Evolutionary conservation across 2,329 filamentous ascomycete genomes (phyloP).

Genomic region (Orbilia blumenaviensis): DNA sequence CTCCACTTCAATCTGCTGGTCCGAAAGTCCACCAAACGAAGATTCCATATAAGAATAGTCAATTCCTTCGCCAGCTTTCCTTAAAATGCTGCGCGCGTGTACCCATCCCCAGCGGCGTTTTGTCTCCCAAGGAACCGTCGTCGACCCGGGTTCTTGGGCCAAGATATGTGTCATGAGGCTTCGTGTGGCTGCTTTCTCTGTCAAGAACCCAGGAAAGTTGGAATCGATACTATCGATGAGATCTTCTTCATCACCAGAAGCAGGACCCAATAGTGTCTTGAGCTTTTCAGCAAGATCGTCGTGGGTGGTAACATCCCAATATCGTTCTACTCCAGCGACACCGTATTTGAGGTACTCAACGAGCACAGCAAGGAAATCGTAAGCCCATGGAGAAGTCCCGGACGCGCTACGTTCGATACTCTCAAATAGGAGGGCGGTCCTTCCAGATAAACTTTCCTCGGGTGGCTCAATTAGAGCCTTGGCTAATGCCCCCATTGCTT

Average conservation of each 20-base stretch:
- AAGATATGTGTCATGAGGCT: conserved; percentile 42
- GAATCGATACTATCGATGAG: conserved; percentile 47
- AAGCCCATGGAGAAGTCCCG: conserved; percentile 23
- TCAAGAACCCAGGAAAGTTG: conserved; percentile 37
- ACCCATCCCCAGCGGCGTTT: conserved; percentile 69
- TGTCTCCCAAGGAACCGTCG: conserved; percentile 58
- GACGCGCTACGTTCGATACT: conserved; percentile 19
- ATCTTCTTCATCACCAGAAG: conserved; percentile 40
- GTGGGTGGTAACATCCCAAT: conserved; percentile 37
- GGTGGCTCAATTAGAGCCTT: conserved; percentile 37
- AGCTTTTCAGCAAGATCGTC: conserved; percentile 46
- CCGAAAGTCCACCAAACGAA: conserved; percentile 68
- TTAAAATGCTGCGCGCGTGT: conserved; percentile 69
- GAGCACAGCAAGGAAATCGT: conserved; percentile 33
- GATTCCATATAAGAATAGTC: conserved; percentile 69
- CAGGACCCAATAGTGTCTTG: conserved; percentile 17
- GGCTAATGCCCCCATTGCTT: conserved; percentile 42
- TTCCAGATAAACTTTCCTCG: conserved; percentile 15
- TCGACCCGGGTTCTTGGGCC: conserved; percentile 33
- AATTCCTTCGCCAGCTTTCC: conserved; percentile 68
- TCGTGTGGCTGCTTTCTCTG: conserved; percentile 36
- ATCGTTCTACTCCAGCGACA: conserved; percentile 37
- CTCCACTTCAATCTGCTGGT: conserved; percentile 63
- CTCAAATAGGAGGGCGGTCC: conserved; percentile 30
- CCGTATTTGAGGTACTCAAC: conserved; percentile 44